These are phyloP conservation scores for Saturnispora bothae DNA, from an alignment of 805 yeast species.

Conservation along the genomic window DNA sequence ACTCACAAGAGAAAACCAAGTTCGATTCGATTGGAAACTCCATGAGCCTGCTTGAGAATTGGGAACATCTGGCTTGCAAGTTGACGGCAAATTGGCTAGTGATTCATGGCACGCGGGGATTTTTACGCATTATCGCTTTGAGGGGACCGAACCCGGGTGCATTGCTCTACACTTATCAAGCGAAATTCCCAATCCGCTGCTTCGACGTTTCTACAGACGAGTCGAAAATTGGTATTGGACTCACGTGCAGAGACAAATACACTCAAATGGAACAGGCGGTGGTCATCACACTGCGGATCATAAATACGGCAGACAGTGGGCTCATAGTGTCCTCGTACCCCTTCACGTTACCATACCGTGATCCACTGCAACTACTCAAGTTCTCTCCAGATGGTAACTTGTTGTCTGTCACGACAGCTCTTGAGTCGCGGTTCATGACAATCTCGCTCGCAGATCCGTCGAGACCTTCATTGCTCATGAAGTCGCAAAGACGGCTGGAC, in stretches of 20 bases:
- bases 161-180: conserved; percentile 56
- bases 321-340: conserved; percentile 21
- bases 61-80: conserved; percentile 54
- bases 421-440: conserved; percentile 72
- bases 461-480: conserved; percentile 59
- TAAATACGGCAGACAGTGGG: conserved; percentile 1
- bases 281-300: conserved; percentile 40
- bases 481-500: conserved; percentile 52
- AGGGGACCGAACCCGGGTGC: conserved; percentile 36
- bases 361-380: conserved; percentile 65
- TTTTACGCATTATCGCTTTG: conserved; percentile 55
- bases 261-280: conserved; percentile 69
- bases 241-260: conserved; percentile 66
- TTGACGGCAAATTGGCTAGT: conserved; percentile 51
- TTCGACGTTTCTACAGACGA: conserved; percentile 61
- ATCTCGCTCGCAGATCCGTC: conserved; percentile 55
- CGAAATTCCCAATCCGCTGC: conserved; percentile 71
- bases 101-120: conserved; percentile 65
- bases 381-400: conserved; percentile 66
- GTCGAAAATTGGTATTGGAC: conserved; percentile 62
- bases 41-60: conserved; percentile 30
- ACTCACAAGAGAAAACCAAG: background rate
- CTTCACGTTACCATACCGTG: conserved; percentile 73
- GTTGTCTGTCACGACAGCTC: conserved; percentile 62
- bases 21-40: conserved; percentile 27